Conservation (phyloP, 2,329 filamentous ascomycete species). For the Waltergamsia citrina region DNA sequence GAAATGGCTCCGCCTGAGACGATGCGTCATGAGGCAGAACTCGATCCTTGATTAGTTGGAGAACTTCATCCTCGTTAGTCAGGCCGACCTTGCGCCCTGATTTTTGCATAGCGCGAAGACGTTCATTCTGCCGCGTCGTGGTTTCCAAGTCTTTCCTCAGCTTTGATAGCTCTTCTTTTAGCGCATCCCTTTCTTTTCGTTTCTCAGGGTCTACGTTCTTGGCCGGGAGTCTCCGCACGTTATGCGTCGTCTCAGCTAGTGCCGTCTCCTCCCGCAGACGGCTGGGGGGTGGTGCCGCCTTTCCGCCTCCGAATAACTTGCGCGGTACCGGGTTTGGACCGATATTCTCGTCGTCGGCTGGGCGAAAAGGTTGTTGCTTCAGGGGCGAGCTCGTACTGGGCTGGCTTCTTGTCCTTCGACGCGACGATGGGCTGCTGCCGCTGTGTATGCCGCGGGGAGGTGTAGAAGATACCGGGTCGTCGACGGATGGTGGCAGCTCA, state of each 20-base stretch:
- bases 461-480: slow-evolving; percentile 43
- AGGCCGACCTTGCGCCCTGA: slow-evolving; percentile 25
- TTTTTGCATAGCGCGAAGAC: slow-evolving; percentile 31
- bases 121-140: slow-evolving; percentile 48
- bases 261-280: not conserved
- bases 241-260: slow-evolving; percentile 14
- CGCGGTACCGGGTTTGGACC: not conserved
- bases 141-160: slow-evolving; percentile 50
- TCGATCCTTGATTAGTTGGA: slow-evolving; percentile 27
- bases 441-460: slow-evolving; percentile 51
- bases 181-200: slow-evolving; percentile 38
- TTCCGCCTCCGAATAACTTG: not conserved
- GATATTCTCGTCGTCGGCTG: slow-evolving; percentile 5
- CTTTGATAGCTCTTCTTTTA: slow-evolving; percentile 44
- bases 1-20: slow-evolving; percentile 16
- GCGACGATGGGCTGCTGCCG: slow-evolving; percentile 43
- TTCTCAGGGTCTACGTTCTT: slow-evolving; percentile 36
- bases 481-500: slow-evolving; percentile 50
- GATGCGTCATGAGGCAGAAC: slow-evolving; percentile 21
- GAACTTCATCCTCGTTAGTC: slow-evolving; percentile 24
- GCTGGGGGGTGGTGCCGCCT: not conserved
- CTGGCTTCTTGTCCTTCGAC: slow-evolving; percentile 24
- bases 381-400: slow-evolving; percentile 37
- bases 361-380: slow-evolving; percentile 30
- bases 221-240: slow-evolving; percentile 30